A percentile compares a stretch with the other conserved stretches of the same genome.
These are phyloP conservation scores for Paecilomyces variotii DNA, from an alignment of 2,329 filamentous ascomycete genomes.

Conservation along the genomic window DNA sequence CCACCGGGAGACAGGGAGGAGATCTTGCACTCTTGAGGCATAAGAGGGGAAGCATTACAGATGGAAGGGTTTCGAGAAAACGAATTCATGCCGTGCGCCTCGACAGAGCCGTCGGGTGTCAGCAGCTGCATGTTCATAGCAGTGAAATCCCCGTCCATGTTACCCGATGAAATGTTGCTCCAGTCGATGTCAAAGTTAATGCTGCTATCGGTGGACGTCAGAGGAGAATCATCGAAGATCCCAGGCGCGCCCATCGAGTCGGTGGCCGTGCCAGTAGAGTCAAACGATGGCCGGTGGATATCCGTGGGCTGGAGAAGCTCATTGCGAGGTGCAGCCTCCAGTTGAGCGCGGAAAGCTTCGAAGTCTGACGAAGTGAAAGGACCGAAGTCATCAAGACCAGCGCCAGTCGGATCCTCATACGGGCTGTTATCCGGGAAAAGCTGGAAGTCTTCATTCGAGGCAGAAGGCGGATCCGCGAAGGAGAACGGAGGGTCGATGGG, in stretches of 20 bases:
- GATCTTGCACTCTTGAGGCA: conserved; percentile 7
- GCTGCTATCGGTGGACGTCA: conserved; percentile 13
- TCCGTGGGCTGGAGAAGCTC: conserved; percentile 17
- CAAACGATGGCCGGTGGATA: conserved; percentile 18
- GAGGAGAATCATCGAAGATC: conserved; percentile 15
- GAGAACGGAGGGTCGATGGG: conserved; percentile 15
- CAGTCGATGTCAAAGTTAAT: conserved; percentile 17
- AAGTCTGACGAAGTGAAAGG: conserved; percentile 16
- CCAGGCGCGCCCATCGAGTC: conserved; percentile 14
- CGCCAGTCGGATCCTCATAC: conserved; percentile 6
- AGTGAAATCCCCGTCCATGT: conserved; percentile 16
- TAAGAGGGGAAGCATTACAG: conserved; percentile 8
- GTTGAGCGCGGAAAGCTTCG: conserved; percentile 19
- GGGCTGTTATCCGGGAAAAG: conserved; percentile 15
- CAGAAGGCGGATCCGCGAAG: conserved; percentile 19
- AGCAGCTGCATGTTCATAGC: conserved; percentile 18
- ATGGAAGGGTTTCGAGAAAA: conserved; percentile 11
- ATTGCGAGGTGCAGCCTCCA: conserved; percentile 18
- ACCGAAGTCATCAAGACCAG: conserved; percentile 13
- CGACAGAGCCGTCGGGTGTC: conserved; percentile 9
- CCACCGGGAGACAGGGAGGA: conserved; percentile 17
- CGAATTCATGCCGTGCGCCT: conserved; percentile 9
- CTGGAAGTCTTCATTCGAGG: conserved; percentile 17
- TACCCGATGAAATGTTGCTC: conserved; percentile 13
- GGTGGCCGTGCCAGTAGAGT: conserved; percentile 13